Evolutionary conservation across 192 early-diverging fungal species (phyloP), one percentile per base, ranked within the genome.

Genomic region (Coemansia sp.): DNA sequence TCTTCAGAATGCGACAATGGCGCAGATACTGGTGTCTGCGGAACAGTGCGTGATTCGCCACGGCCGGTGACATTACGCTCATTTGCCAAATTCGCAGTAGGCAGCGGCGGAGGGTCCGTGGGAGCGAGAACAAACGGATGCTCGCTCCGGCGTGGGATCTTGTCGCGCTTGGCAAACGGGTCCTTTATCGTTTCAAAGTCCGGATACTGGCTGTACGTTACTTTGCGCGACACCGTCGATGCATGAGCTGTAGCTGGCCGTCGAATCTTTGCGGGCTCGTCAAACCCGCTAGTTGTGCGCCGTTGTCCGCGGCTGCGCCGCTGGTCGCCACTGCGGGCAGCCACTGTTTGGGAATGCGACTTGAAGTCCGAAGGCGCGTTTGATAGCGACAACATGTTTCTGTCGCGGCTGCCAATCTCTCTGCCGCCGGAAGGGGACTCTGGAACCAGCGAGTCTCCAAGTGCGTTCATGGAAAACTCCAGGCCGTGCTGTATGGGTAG

Each of bases 111-210:
- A 15, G 23, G 12, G 14, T 47, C n/a, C 11, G 23, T 48, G 26
- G 47, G 30, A 20, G 26, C 46, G 11, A 56, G 39, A 36, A 41
- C 23, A 56, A 63, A 55, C 18, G 43, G 71, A 14, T 50, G 45
- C 53, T 60, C 50, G 54, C 66, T 68, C 50, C 59, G 60, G 51
- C 43, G 56, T 37, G 73, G 77, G 31, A 80, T 80, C 60, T 74
- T 74, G 56, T 80, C 77, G 51, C 71, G 62, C 61, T 80, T 80
- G 11, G 66, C 67, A 67, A 80, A 80, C 46, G 77, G 77, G 40
- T 80, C 71, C 14, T 47, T 56, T 28, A 80, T 66, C 15, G 37
- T 64, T 34, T 74, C 71, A 62, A 80, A 80, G 46, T 74, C 77
- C 15, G 69, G 67, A 39, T 67, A 72, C 56, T 79, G 69, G 58